Evolutionary conservation across 2,329 filamentous ascomycete species (phyloP).

Genomic region (Rugonectria rugulosa): DNA sequence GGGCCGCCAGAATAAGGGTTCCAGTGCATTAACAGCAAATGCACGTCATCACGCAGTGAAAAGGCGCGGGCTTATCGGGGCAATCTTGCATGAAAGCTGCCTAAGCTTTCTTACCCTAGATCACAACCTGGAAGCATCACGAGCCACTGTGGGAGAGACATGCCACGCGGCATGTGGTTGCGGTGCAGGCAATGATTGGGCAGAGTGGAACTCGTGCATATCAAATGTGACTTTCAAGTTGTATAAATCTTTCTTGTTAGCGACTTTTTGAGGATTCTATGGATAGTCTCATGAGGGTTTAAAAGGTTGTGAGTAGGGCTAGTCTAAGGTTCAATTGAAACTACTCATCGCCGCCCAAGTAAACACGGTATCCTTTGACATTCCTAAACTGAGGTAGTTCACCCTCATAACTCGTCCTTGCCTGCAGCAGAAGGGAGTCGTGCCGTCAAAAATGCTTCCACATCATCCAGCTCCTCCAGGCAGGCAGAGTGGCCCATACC

Average conservation of each 20-base stretch:
- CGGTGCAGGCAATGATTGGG: conserved; percentile 8
- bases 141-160: background rate
- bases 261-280: no score
- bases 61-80: conserved; percentile 9
- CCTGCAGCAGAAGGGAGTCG: conserved; percentile 48
- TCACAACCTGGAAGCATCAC: conserved; percentile 2
- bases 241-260: no score
- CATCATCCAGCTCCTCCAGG: conserved; percentile 80
- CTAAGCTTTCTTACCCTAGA: background rate
- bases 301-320: background rate
- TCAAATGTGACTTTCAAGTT: conserved; percentile 6
- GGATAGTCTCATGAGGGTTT: no score
- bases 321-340: conserved; percentile 5
- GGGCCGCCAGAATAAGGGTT: background rate
- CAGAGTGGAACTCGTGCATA: conserved; percentile 4
- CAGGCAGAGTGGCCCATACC: conserved; percentile 79
- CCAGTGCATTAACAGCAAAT: conserved; percentile 10
- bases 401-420: conserved; percentile 6
- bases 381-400: background rate
- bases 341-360: background rate
- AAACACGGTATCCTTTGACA: background rate
- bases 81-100: conserved; percentile 8
- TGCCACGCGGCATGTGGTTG: conserved; percentile 12
- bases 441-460: conserved; percentile 67
- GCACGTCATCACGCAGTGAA: conserved; percentile 34